Evolutionary conservation across 768 basidiomycete species (phyloP).

Genomic region (Xerocomus brunneocitrinus): DNA sequence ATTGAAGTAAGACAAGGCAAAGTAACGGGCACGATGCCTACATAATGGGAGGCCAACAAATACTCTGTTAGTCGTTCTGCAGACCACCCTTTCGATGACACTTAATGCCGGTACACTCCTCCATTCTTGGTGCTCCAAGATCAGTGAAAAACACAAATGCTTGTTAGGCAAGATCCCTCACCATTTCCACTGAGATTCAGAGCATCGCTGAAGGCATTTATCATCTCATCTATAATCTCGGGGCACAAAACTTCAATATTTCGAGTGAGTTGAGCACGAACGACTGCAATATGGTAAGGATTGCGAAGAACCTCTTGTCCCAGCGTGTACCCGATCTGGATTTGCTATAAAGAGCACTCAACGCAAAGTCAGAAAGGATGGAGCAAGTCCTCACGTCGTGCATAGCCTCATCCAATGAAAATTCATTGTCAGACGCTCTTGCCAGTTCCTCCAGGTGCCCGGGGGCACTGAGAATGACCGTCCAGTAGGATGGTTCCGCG

Average conservation of each 20-base stretch:
- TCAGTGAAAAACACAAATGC: neutral
- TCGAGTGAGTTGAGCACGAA: conserved; percentile 32
- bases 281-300: conserved; percentile 28
- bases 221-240: conserved; percentile 42
- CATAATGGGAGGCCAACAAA: conserved; percentile 50
- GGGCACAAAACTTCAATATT: conserved; percentile 37
- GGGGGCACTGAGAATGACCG: neutral
- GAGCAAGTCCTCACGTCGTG: neutral
- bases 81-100: conserved; percentile 33
- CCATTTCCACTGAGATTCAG: conserved; percentile 24
- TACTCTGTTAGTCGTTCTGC: conserved; percentile 40
- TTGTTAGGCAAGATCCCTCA: neutral
- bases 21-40: conserved; percentile 5
- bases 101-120: conserved; percentile 25
- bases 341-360: conserved; percentile 20
- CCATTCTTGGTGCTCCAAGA: conserved; percentile 35
- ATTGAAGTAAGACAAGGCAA: conserved; percentile 4
- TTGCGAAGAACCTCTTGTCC: conserved; percentile 28
- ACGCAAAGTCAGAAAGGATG: neutral
- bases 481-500: neutral
- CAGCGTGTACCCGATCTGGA: conserved; percentile 38
- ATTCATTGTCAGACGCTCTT: neutral
- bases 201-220: conserved; percentile 34
- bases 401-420: conserved; percentile 1
- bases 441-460: conserved; percentile 5